These are phyloP conservation scores for Trebouxia gelatinosa DNA, from an alignment of 163 green algal genomes.

Conservation along the genomic window DNA sequence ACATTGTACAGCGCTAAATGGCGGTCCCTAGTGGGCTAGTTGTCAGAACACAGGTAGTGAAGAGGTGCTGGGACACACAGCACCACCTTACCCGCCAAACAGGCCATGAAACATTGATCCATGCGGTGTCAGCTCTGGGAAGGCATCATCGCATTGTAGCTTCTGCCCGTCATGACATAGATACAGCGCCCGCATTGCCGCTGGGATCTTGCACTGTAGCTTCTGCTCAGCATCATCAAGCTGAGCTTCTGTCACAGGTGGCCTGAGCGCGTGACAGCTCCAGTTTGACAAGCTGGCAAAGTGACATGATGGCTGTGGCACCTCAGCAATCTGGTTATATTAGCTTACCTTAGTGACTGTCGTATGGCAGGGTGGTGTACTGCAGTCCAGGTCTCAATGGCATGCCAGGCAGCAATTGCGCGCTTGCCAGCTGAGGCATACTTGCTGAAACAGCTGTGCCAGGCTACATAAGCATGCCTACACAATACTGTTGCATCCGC, in stretches of 20 bases:
- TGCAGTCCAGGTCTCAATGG: constrained; percentile 1
- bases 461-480: constrained; percentile 13
- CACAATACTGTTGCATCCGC: neutral
- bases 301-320: too few species aligned
- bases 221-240: constrained; percentile 15
- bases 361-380: neutral
- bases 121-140: constrained; percentile 20
- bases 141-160: constrained; percentile 32
- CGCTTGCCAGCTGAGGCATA: neutral
- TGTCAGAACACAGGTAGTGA: neutral
- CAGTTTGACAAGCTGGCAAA: neutral
- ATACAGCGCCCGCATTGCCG: constrained; percentile 42
- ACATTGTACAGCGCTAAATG: neutral
- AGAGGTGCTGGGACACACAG: neutral
- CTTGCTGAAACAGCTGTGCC: constrained; percentile 2
- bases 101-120: constrained; percentile 42
- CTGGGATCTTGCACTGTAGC: constrained; percentile 30
- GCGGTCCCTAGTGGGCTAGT: neutral
- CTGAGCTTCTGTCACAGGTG: neutral
- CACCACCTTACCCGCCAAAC: constrained; percentile 36
- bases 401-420: neutral
- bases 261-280: neutral
- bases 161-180: constrained; percentile 45
- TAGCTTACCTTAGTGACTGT: neutral
- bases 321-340: neutral